Base-by-base conservation (phyloP, 2,329 filamentous ascomycete species). In the Dothidotthia symphoricarpi region DNA sequence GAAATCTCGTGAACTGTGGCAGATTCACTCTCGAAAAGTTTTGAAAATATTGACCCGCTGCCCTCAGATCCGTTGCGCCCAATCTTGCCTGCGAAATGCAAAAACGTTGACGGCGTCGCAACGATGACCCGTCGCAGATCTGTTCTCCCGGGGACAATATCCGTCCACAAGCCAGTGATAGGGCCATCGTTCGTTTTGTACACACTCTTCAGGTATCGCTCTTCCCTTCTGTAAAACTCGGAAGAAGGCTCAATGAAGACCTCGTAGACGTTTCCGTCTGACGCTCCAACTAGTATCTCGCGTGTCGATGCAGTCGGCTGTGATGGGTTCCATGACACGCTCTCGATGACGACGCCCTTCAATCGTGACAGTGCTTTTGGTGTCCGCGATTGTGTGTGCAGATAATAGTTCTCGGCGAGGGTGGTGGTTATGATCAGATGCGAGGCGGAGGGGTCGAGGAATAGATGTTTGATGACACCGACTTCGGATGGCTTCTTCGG, bases 211-310 rank as follows among this genome's bases (percentile, higher is more conserved):
- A 95, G 70, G 30, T 95, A 95, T 68, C 88, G 89, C 65, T 98
- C 93, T 67, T 97, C 90, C 61, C 91, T 86, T 52, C 88, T 81
- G 69, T 96, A 97, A 69, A 96, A 96, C 64, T 97, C 93, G 32
- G 85, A 89, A 11, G 88, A 86, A 3, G 89, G 89, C 67, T 98
- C 93, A 59, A 98, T 91, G 57, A 88, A 97, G 13, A 85, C 85
- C 69, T 98, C 93, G 69, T 95, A 97, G 22, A 98, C 81, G 65
- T 88, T 93, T 16, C 93, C 93, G 68, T 97, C 93, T n/a, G 86
- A 82, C 8, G 89, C 85, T 24, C 93, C 93, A 22, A 98, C 70
- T 7, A 98, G 73, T 25, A 98, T 97, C 73, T 98, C 93, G 40
- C 93, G 78, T 3, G 93, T 98, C 2, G 89, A 95, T 3, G 90